Evolutionary conservation across 192 early-diverging fungal genomes (phyloP).

Genomic region (Lobosporangium transversale): DNA sequence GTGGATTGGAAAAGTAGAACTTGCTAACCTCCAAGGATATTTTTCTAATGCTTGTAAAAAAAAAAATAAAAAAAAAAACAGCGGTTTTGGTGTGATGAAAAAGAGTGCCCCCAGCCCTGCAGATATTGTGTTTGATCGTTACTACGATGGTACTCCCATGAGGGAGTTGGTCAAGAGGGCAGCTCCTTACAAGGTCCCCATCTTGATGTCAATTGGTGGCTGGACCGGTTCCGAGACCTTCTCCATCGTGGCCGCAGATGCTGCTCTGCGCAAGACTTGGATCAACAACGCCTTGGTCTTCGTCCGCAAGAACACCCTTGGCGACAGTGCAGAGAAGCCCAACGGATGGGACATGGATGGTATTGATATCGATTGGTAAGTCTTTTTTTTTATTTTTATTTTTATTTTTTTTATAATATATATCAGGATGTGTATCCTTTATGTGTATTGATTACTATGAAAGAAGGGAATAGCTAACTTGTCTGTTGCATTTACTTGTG

Average conservation of each 20-base stretch:
- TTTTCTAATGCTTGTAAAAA: background rate
- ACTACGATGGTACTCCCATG: slow-evolving; percentile 39
- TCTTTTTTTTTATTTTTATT: too few species aligned
- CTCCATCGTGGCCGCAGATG: slow-evolving; percentile 61
- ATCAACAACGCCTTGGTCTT: slow-evolving; percentile 64
- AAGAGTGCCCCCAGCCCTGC: slow-evolving; percentile 19
- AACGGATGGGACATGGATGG: slow-evolving; percentile 43
- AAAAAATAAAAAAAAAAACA: background rate
- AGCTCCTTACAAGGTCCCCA: slow-evolving; percentile 16
- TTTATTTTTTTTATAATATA: too few species aligned
- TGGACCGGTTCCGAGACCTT: slow-evolving; percentile 78
- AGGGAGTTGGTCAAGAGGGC: slow-evolving; percentile 17
- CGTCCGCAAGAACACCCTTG: slow-evolving; percentile 24
- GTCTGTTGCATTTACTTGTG: too few species aligned
- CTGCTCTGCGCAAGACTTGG: slow-evolving; percentile 58
- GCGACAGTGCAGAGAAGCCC: slow-evolving; percentile 11
- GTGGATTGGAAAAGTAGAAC: too few species aligned
- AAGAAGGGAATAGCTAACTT: too few species aligned
- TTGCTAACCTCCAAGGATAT: too few species aligned
- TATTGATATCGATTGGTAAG: slow-evolving; percentile 49
- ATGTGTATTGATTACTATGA: too few species aligned
- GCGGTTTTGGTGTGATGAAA: slow-evolving; percentile 27
- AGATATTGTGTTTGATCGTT: slow-evolving; percentile 21
- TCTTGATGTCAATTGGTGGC: slow-evolving; percentile 73
- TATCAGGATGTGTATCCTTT: too few species aligned